Evolutionary conservation across 2,329 filamentous ascomycete species (phyloP).

Genomic region (Davidsoniella neocaledoniae): DNA sequence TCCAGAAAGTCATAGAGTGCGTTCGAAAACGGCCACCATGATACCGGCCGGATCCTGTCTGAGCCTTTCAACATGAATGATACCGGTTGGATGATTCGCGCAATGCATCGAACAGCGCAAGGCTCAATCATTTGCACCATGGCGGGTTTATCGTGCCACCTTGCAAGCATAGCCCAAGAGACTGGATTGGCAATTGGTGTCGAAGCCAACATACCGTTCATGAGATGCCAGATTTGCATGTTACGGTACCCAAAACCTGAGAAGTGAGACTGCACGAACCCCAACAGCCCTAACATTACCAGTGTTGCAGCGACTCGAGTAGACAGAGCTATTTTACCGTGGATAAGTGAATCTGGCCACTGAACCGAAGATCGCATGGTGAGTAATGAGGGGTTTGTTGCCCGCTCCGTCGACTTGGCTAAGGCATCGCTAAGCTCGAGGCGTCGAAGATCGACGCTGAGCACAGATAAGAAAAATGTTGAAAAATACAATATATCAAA

Average conservation of each 20-base stretch:
- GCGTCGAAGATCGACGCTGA: slow-evolving; percentile 63
- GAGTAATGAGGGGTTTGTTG: slow-evolving; percentile 16
- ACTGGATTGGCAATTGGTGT: background rate
- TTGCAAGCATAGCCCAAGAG: slow-evolving; percentile 5
- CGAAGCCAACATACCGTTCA: background rate
- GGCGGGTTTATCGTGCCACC: slow-evolving; percentile 24
- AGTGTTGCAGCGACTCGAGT: slow-evolving; percentile 60
- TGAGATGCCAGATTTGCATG: background rate
- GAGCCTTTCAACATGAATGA: slow-evolving; percentile 55
- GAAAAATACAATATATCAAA: slow-evolving; percentile 66
- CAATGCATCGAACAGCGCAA: slow-evolving; percentile 51
- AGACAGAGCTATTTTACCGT: slow-evolving; percentile 48
- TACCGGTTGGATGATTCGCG: slow-evolving; percentile 57
- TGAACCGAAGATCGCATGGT: slow-evolving; percentile 2
- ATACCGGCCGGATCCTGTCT: slow-evolving; percentile 40
- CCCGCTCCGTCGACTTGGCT: slow-evolving; percentile 25
- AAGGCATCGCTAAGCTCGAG: slow-evolving; percentile 61
- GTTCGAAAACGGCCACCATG: slow-evolving; percentile 22
- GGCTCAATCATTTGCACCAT: slow-evolving; percentile 64
- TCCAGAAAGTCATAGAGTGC: slow-evolving; percentile 46
- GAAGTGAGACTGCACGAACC: slow-evolving; percentile 64
- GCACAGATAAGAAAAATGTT: slow-evolving; percentile 63
- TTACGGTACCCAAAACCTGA: slow-evolving; percentile 29
- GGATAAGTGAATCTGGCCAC: slow-evolving; percentile 45
- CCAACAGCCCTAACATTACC: slow-evolving; percentile 54